Conservation (phyloP, 148 eudicot genomes). For the Simmondsia chinensis region DNA sequence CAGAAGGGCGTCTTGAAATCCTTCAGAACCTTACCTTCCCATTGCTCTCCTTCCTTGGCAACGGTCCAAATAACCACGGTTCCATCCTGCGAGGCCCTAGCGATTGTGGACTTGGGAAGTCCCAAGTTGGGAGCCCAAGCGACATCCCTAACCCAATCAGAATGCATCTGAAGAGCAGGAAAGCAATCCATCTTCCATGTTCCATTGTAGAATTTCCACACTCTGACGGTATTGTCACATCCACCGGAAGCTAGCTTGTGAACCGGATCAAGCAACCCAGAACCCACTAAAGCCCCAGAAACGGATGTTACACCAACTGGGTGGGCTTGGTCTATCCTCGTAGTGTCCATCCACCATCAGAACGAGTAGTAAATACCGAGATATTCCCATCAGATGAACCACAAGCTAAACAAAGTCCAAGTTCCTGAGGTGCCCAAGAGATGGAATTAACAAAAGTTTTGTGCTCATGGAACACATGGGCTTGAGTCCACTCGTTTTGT, state of each 20-base stretch:
- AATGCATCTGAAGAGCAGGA: slow-evolving; percentile 80
- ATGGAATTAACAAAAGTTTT: slow-evolving; percentile 84
- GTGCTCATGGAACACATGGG: slow-evolving; percentile 69
- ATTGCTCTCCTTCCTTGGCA: slow-evolving; percentile 75
- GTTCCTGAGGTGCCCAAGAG: slow-evolving; percentile 87
- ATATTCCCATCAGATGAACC: slow-evolving; percentile 91
- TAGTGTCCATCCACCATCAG: slow-evolving; percentile 83
- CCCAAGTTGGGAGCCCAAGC: slow-evolving; percentile 97
- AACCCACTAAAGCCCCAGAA: slow-evolving; percentile 69
- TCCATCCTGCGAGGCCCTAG: slow-evolving; percentile 91
- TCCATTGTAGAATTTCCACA: slow-evolving; percentile 72
- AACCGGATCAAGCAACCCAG: slow-evolving; percentile 56
- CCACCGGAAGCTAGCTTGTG: slow-evolving; percentile 87
- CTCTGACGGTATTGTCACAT: slow-evolving; percentile 75
- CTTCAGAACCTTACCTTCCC: slow-evolving; percentile 82
- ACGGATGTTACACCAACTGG: slow-evolving; percentile 95
- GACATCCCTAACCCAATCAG: slow-evolving; percentile 86
- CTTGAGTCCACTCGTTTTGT: slow-evolving; percentile 75
- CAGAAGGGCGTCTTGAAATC: slow-evolving; percentile 84
- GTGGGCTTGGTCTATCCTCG: slow-evolving; percentile 79
- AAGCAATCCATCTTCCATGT: slow-evolving; percentile 86
- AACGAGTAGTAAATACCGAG: slow-evolving; percentile 54
- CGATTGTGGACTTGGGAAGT: slow-evolving; percentile 82
- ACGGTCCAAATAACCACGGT: slow-evolving; percentile 83
- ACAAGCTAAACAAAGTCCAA: slow-evolving; percentile 84